These are phyloP conservation scores for Ceratobasidium sp. DNA, from an alignment of 1,284 basidiomycete genomes.

Conservation along the genomic window DNA sequence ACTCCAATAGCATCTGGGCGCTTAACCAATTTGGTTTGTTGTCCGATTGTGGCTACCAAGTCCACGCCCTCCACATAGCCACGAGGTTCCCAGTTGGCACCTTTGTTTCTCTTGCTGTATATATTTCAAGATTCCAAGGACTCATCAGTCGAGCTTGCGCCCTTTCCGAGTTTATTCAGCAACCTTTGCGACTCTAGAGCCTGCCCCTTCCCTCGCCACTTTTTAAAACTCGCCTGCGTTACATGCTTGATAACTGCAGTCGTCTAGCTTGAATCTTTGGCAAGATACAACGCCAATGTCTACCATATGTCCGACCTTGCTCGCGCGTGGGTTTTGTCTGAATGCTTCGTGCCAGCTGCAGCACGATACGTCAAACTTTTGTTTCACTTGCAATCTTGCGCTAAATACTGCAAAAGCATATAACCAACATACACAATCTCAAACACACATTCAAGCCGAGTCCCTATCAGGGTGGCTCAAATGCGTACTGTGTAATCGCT, in stretches of 20 bases:
- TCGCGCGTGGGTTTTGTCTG: neutral
- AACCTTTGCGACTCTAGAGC: no score
- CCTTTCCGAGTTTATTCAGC: no score
- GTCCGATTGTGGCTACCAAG: no score
- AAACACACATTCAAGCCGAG: neutral
- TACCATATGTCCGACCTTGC: neutral
- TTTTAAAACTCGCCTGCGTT: no score
- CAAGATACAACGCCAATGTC: neutral
- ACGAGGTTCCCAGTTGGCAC: no score
- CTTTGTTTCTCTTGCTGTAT: no score
- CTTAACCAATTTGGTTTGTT: no score
- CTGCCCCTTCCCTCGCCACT: no score
- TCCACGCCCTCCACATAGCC: no score
- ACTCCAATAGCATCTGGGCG: no score
- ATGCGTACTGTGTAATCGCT: neutral
- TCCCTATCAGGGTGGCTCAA: neutral
- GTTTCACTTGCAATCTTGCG: neutral
- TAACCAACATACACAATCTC: neutral
- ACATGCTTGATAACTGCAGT: neutral
- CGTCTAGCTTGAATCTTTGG: neutral
- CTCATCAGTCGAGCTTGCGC: no score
- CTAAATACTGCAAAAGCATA: neutral
- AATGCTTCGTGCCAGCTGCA: neutral
- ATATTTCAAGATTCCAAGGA: no score
- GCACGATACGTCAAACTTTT: constrained; percentile 20